Evolutionary conservation across 371 early-diverging fungal species (phyloP), one percentile per base, ranked within the genome.

Genomic region (Dichotomocladium elegans): DNA sequence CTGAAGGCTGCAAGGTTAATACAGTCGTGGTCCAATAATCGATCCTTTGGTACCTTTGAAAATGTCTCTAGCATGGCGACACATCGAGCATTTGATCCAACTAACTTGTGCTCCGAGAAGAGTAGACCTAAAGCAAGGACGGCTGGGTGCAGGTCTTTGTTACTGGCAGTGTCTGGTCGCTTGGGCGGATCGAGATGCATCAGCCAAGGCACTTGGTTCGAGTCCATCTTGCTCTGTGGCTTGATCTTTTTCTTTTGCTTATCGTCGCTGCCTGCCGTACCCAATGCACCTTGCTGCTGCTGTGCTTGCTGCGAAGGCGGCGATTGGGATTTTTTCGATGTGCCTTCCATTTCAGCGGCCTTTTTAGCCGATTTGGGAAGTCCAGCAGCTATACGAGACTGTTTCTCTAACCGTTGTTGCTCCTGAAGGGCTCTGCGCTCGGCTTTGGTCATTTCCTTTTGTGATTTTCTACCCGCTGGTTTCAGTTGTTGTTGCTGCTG

Each of bases 71-170:
- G 67, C 85, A 92, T 90, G 40, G 93, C 93, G 19, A 90, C 79
- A 61, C 90, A 90, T 47, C 95, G 68, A 4, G 94, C 93, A 61
- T 95, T 97, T 15, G 95, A 91, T 10, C 98, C 97, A 15, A 84
- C 79, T 41, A 98, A 92, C 58, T 84, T 84, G 62, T 85, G 83
- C 49, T 93, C 83, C 4, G 88, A 83, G 77, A 92, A 91, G 61
- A 89, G 89, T 28, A 94, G 74, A 5, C 96, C 99, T 6, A 94
- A 80, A 25, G 80, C 76, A 40, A 92, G 68, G 17, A 98, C 88
- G 5, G 88, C 88, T 6, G 98, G 97, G 59, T 98, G 97, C 46
- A 98, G 77, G 14, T 83, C 82, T 51, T 80, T 81, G 47, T 68
- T 71, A 10, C 67, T 68, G 8, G 65, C 46, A 11, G 77, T 64